Conservation (phyloP, 768 basidiomycete species). For the Naganishia kalamii region DNA sequence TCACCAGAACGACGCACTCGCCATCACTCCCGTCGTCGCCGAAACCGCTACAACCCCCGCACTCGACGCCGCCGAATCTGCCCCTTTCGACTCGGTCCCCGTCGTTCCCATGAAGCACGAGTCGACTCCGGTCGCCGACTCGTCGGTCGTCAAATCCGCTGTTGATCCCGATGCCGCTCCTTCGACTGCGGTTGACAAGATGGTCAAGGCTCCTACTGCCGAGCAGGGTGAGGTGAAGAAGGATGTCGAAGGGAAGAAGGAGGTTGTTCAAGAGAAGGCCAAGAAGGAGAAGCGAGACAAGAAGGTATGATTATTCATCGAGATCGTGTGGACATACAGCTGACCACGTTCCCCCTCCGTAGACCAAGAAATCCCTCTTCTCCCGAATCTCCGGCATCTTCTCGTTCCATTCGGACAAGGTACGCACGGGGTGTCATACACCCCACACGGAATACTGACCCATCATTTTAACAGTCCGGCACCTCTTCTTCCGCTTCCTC, state of each 20-base stretch:
- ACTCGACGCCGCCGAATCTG: background rate
- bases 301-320: background rate
- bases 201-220: background rate
- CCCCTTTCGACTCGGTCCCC: no score
- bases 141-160: background rate
- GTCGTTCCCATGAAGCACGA: no score
- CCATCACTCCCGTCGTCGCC: background rate
- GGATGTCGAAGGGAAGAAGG: background rate
- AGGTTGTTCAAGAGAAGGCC: no score
- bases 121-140: no score
- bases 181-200: background rate
- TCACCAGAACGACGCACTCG: background rate
- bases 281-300: background rate
- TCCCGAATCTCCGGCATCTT: constrained; percentile 17
- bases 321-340: background rate
- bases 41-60: background rate
- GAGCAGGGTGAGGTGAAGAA: constrained; percentile 10
- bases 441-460: background rate
- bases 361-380: constrained; percentile 16
- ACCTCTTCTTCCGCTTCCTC: constrained; percentile 3
- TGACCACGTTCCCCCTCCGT: background rate
- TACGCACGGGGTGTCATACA: background rate
- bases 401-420: constrained; percentile 13
- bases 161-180: background rate
- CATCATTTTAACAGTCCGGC: background rate